Percentiles rank a stretch among this genome's conserved stretches.
phyloP scores from a whole-genome alignment of 2,329 filamentous ascomycete species.

The Colletotrichum sp. region DNA sequence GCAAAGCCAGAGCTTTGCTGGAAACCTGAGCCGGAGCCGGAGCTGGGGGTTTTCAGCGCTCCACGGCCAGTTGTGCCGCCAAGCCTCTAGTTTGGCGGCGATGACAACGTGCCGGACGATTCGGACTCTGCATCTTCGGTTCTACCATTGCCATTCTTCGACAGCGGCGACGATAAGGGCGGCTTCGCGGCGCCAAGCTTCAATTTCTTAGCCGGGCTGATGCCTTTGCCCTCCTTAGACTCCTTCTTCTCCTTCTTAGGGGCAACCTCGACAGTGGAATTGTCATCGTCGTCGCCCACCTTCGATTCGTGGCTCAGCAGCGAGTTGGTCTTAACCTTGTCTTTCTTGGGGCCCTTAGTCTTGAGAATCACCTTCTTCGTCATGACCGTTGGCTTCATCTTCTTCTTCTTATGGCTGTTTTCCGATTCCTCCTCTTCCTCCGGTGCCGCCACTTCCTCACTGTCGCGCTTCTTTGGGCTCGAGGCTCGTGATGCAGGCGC shows the following conservation, averaged over 20 bases:
- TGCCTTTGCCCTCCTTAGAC: conserved; percentile 31
- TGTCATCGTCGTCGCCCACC: conserved; percentile 31
- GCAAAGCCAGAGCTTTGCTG: background rate
- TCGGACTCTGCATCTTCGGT: conserved; percentile 59
- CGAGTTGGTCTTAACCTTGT: conserved; percentile 58
- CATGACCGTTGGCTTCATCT: conserved; percentile 51
- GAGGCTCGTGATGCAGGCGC: conserved; percentile 56
- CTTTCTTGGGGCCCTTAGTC: conserved; percentile 59
- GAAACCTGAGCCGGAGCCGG: background rate
- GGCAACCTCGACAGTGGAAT: conserved; percentile 32
- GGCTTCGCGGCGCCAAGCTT: conserved; percentile 48
- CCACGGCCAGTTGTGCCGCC: background rate
- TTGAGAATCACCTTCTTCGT: conserved; percentile 64
- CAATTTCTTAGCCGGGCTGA: conserved; percentile 47
- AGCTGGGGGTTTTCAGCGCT: background rate
- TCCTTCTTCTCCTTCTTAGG: conserved; percentile 43
- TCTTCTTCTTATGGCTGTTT: conserved; percentile 62
- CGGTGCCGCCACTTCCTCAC: conserved; percentile 50
- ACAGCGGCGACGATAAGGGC: conserved; percentile 51
- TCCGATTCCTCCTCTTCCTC: conserved; percentile 60
- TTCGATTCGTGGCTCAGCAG: conserved; percentile 56
- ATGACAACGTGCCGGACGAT: conserved; percentile 61
- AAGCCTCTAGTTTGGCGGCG: conserved; percentile 43
- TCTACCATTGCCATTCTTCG: conserved; percentile 48
- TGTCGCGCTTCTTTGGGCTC: conserved; percentile 64